These are phyloP conservation scores for Phytophthora nicotianae DNA, from an alignment of 352 stramenopile species.

Conservation along the genomic window DNA sequence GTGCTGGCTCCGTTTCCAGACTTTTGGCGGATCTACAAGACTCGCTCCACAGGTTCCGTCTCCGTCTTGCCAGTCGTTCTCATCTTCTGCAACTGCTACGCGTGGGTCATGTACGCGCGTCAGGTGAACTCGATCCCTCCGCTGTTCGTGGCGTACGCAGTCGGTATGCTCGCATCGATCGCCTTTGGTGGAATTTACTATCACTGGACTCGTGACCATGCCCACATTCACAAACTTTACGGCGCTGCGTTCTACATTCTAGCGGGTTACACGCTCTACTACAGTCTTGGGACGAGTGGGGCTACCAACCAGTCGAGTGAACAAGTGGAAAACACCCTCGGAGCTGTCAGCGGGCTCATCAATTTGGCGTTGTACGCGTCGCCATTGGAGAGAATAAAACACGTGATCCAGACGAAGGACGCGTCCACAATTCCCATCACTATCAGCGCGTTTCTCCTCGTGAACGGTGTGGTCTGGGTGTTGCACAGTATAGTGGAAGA, in stretches of 20 bases:
- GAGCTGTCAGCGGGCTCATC: constrained; percentile 11
- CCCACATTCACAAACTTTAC: constrained; percentile 33
- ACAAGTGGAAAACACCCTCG: constrained; percentile 14
- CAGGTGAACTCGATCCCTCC: constrained; percentile 29
- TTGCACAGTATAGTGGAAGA: constrained; percentile 33
- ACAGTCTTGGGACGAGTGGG: constrained; percentile 18
- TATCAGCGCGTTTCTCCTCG: constrained; percentile 37
- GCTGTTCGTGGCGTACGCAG: constrained; percentile 20
- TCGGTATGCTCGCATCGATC: constrained; percentile 39
- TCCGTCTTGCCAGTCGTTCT: constrained; percentile 54
- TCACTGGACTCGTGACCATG: constrained; percentile 35
- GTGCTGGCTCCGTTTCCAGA: constrained; percentile 51
- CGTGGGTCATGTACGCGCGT: constrained; percentile 35
- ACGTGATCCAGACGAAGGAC: constrained; percentile 22
- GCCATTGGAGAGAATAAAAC: constrained; percentile 20
- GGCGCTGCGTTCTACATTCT: constrained; percentile 8
- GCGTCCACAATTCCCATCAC: constrained; percentile 44
- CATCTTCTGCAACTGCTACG: constrained; percentile 64
- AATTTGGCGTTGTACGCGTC: constrained; percentile 36
- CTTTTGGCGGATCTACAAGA: constrained; percentile 60
- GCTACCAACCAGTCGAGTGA: constrained; percentile 16
- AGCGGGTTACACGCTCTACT: constrained; percentile 15
- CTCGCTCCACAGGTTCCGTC: constrained; percentile 34
- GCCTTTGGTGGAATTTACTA: constrained; percentile 44
- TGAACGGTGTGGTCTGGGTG: constrained; percentile 43